Conservation (phyloP, 345 rosid genomes). For the Gossypium thurberi region DNA sequence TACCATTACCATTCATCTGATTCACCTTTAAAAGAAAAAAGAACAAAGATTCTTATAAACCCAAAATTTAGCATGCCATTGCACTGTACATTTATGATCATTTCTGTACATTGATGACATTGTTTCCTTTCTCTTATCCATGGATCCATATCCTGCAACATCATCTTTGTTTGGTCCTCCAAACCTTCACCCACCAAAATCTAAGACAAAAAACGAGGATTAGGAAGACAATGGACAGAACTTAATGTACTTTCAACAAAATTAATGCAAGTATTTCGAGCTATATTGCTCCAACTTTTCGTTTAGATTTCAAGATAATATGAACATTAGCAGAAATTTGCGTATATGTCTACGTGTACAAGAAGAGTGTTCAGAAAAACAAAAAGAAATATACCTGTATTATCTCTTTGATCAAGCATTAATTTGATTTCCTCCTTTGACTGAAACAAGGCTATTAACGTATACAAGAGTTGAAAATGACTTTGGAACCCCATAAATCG, state of each 20-base stretch:
- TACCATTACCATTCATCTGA: too few relatives aligned
- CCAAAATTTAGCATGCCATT: neutral
- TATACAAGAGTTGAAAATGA: neutral
- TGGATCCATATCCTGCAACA: neutral
- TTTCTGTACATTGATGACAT: neutral
- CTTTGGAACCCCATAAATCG: constrained; percentile 6
- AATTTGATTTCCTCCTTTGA: constrained; percentile 2
- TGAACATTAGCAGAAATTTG: neutral
- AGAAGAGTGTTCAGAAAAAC: neutral
- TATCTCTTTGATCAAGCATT: neutral
- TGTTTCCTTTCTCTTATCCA: neutral
- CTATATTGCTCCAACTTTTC: too few relatives aligned
- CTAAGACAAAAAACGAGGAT: constrained; percentile 4
- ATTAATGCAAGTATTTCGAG: neutral
- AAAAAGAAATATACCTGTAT: neutral
- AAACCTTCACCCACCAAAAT: constrained; percentile 8
- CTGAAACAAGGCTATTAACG: constrained; percentile 1
- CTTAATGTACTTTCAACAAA: neutral
- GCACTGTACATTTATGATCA: neutral
- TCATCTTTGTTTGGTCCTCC: neutral
- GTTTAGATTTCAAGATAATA: neutral
- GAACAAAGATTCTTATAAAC: neutral
- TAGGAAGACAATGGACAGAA: neutral
- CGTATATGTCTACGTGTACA: too few relatives aligned
- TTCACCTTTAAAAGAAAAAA: too few relatives aligned